These are phyloP conservation scores for Spathaspora arborariae DNA, from an alignment of 805 yeast genomes.

Conservation along the genomic window DNA sequence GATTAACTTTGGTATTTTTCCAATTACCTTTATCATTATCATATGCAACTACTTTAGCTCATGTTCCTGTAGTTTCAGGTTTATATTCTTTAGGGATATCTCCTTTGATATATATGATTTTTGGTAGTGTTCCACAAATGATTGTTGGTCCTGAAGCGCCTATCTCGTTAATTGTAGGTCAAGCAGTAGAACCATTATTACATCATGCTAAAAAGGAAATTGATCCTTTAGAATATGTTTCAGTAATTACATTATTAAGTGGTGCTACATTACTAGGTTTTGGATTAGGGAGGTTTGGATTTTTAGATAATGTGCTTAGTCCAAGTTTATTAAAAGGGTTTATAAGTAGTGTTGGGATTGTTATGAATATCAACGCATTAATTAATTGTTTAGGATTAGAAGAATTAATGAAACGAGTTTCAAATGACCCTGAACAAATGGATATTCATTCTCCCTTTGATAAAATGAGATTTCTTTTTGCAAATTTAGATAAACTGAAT, in stretches of 20 bases:
- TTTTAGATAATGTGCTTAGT: constrained; percentile 42
- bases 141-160: constrained; percentile 46
- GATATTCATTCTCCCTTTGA: constrained; percentile 61
- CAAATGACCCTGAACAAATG: constrained; percentile 26
- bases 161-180: constrained; percentile 44
- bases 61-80: constrained; percentile 40
- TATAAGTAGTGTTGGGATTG: constrained; percentile 42
- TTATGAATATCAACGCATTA: constrained; percentile 55
- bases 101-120: constrained; percentile 37
- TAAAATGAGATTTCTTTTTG: constrained; percentile 55
- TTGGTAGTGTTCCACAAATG: constrained; percentile 46
- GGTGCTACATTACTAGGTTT: constrained; percentile 70
- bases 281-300: constrained; percentile 84
- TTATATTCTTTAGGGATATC: constrained; percentile 35
- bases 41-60: constrained; percentile 39
- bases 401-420: constrained; percentile 36
- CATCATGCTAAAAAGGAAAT: constrained; percentile 29
- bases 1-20: constrained; percentile 82
- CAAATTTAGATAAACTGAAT: constrained; percentile 48
- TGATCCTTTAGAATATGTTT: constrained; percentile 52
- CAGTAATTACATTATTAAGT: constrained; percentile 67
- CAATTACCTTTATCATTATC: constrained; percentile 77
- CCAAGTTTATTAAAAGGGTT: constrained; percentile 41
- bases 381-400: constrained; percentile 71
- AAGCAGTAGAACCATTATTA: constrained; percentile 40